Evolutionary conservation across 805 yeast species (phyloP), one percentile per base, ranked within the genome.

Genomic region (Grigorovia yakushimaensis): DNA sequence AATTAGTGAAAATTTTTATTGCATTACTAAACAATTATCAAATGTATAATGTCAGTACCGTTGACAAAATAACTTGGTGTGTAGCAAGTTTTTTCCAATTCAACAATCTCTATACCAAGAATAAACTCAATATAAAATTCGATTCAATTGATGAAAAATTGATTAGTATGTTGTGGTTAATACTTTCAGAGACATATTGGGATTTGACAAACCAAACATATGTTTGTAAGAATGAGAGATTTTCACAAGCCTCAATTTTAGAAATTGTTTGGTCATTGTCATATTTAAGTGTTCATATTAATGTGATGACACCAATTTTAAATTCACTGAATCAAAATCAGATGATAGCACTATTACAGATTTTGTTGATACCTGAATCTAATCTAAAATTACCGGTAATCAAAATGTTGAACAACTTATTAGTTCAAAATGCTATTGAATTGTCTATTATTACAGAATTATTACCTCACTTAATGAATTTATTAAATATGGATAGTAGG

Each of bases 401-500:
- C 2, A 33, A 9, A 33, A 33, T 33, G 17, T 33, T 33, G 15
- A 33, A 33, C 15, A 33, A 33, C 15, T 33, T n/a, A 33, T 15
- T 33, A 15, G 8, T 33, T 33, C n/a, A 17, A 33, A 17, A 33
- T 4, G 17, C 11, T 13, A 33, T 15, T 9, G 17, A 33, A 3
- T 7, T 33, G 7, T 7, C n/a, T 7, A 15, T 33, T 15, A 33
- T 33, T 9, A 76, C 88, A 47, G 97, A 96, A 39, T 95, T 89
- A 39, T 89, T 91, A 48, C 93, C 96, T 46, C 79, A 81, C 45
- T 77, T 89, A 64, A 95, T 91, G 47, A 80, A 77, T 58, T 86
- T 88, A 58, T 82, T 89, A 86, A 69, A 72, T 47, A 71, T 73
- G 46, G 72, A 76, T 45, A 33, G 5, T 33, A 33, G 37, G 15